Percentiles rank a stretch among this genome's conserved stretches.
Conservation (phyloP, 2,329 filamentous ascomycete genomes). For the Samsoniella hepiali region DNA sequence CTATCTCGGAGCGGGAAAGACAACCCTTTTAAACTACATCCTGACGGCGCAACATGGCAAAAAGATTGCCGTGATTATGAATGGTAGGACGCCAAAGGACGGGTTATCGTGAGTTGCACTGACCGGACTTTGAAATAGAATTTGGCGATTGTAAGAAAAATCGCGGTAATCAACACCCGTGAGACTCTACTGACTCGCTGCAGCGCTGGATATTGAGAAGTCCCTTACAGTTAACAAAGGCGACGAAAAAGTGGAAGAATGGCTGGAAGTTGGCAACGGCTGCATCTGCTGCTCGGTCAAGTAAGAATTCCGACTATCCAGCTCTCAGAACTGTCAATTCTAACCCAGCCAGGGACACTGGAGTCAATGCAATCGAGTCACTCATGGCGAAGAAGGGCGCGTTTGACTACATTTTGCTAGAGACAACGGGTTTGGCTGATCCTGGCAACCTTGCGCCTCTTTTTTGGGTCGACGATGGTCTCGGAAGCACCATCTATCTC, state of each 20-base stretch:
- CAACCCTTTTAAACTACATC: conserved; percentile 93
- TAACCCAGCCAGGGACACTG: conserved; percentile 65
- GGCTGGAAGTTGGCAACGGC: conserved; percentile 93
- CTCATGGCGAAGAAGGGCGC: conserved; percentile 90
- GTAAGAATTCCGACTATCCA: conserved; percentile 40
- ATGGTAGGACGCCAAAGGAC: conserved; percentile 49
- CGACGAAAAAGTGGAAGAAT: conserved; percentile 81
- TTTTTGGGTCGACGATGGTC: conserved; percentile 96
- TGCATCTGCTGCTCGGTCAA: conserved; percentile 98
- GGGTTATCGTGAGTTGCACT: conserved; percentile 21
- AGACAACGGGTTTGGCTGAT: conserved; percentile 93
- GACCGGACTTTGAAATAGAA: conserved; percentile 45
- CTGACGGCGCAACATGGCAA: conserved; percentile 93
- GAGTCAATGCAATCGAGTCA: conserved; percentile 91
- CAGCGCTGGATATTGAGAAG: conserved; percentile 92
- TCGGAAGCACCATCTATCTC: conserved; percentile 92
- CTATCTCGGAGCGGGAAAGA: conserved; percentile 94
- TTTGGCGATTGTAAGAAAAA: conserved; percentile 69
- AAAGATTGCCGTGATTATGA: conserved; percentile 96
- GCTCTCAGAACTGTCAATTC: conserved; percentile 1
- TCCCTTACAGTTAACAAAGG: conserved; percentile 86
- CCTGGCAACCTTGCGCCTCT: conserved; percentile 92
- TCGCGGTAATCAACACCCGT: not conserved
- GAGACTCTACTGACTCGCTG: not conserved
- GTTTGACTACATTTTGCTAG: conserved; percentile 96